Evolutionary conservation across 164 flowering plant species (phyloP).

Genomic region (Vitis rotundifolia): DNA sequence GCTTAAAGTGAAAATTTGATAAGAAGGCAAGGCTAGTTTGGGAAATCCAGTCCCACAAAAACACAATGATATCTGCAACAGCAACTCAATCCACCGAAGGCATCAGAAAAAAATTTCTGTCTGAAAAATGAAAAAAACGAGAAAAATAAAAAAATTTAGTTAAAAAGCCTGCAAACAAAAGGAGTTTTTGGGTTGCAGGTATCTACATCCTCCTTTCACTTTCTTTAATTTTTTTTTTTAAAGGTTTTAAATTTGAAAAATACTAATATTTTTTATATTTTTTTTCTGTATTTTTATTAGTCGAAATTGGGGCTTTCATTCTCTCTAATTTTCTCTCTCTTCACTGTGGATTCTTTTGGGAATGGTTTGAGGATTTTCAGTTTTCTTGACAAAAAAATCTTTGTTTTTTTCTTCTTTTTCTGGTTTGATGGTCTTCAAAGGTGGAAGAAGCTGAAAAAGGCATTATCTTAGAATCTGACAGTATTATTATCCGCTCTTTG

Average conservation of each 20-base stretch:
- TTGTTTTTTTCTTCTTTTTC: background rate
- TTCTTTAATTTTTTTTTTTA: constrained; percentile 1
- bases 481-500: constrained; percentile 7
- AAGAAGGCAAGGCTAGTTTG: constrained; percentile 1
- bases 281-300: constrained; percentile 6
- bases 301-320: constrained; percentile 13
- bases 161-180: constrained; percentile 2
- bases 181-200: constrained; percentile 23
- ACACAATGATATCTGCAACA: constrained; percentile 29
- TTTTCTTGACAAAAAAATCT: background rate
- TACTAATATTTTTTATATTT: background rate
- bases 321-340: background rate
- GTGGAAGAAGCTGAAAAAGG: constrained; percentile 2
- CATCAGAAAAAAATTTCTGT: background rate
- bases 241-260: background rate
- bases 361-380: background rate
- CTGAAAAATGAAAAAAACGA: constrained; percentile 1
- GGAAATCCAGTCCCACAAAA: constrained; percentile 7
- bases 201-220: constrained; percentile 12
- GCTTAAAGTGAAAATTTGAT: constrained; percentile 9
- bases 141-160: constrained; percentile 2
- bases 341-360: background rate
- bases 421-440: constrained; percentile 1
- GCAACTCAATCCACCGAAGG: constrained; percentile 25
- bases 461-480: constrained; percentile 9